Evolutionary conservation across 164 flowering plant species (phyloP), one percentile per base, ranked within the genome.

Genomic region (Dillenia turbinata): DNA sequence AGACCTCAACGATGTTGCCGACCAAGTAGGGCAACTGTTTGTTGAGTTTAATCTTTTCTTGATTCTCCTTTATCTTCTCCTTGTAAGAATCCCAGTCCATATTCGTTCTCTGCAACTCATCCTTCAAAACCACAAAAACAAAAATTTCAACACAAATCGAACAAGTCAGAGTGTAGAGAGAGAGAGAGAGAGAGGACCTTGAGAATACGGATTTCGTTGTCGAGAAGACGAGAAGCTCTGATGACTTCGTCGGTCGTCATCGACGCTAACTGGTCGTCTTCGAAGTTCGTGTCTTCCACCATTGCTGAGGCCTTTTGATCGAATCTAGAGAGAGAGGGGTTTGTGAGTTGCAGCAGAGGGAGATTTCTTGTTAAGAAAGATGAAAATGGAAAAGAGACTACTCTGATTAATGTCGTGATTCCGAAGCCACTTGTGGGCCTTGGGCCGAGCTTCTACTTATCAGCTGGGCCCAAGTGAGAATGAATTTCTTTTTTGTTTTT

Each of bases 1-100:
- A 33, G 40, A 89, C 96, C 93, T 89, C 93, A 64, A 89, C 93
- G 22, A 87, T 84, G 75, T 87, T 90, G 9, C 94, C 96, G 15
- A 90, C 96, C 62, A 90, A 70, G 77, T 87, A 90, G 16, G 96
- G 96, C 49, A 90, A 79, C 68, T 90, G 96, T 75, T 90, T 90
- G 68, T 90, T 90, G 51, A 90, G 83, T 69, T 90, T 90, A 59
- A 87, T 90, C 73, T 87, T 90, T 73, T 90, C 96, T 55, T 87
- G 92, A 64, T 90, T 90, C 82, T 87, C 96, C 67, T 84, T 87
- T 4, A 85, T 81, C 77, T 90, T 88, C 73, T 90, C 96, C 75
- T 84, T 87, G 66, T 53, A 78, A 3, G 92, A 83, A 24, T 90
- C 94, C 64, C 78, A 47, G 45, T 90, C 96, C 17, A 84, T 72